A percentile compares a stretch with the other conserved stretches of the same genome.
Evolutionary conservation across 1,284 basidiomycete species (phyloP).

Genomic region (Leccinum pseudoinsigne): DNA sequence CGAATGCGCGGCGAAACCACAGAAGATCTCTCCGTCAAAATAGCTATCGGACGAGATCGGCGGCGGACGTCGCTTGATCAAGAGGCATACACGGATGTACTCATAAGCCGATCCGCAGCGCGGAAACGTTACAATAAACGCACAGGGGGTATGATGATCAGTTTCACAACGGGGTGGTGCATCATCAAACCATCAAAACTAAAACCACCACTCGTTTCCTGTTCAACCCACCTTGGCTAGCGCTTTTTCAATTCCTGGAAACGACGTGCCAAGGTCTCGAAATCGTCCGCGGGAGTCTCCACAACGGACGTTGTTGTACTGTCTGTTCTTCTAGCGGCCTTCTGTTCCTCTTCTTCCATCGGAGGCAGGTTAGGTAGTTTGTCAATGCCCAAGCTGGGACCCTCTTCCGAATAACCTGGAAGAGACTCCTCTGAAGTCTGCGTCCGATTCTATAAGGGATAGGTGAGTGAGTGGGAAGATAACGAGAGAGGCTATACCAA

Average conservation of each 20-base stretch:
- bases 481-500: constrained; percentile 19
- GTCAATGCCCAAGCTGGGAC: constrained; percentile 29
- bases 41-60: constrained; percentile 6
- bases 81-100: neutral
- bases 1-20: neutral
- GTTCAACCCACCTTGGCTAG: constrained; percentile 32
- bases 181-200: neutral
- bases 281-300: constrained; percentile 57
- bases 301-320: constrained; percentile 6
- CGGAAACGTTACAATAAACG: constrained; percentile 10
- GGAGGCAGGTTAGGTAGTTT: constrained; percentile 50
- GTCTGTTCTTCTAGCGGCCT: constrained; percentile 16
- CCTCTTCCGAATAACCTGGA: constrained; percentile 32
- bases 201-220: constrained; percentile 1
- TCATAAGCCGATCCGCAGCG: constrained; percentile 7
- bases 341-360: constrained; percentile 40
- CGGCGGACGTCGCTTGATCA: constrained; percentile 23
- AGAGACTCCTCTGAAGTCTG: constrained; percentile 22
- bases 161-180: constrained; percentile 7
- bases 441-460: constrained; percentile 3
- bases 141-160: constrained; percentile 2
- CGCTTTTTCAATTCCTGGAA: constrained; percentile 82
- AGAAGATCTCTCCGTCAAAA: constrained; percentile 1
- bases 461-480: constrained; percentile 5
- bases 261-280: constrained; percentile 66